phyloP scores from a whole-genome alignment of 2,329 filamentous ascomycete species.

The Cryphonectria carpinicola region DNA sequence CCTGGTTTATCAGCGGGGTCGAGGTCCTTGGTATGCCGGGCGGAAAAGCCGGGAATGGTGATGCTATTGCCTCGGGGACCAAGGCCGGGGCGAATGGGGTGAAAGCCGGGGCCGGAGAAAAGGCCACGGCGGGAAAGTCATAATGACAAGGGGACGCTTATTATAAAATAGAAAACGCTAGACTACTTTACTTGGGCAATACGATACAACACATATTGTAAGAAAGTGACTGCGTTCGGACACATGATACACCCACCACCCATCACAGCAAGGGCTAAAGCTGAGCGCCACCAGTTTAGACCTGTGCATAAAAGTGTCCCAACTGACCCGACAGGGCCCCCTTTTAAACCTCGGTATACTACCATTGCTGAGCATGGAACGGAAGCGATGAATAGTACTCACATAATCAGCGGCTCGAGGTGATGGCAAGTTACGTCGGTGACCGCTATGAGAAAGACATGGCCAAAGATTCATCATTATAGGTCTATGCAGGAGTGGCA shows the following conservation, averaged over 20 bases:
- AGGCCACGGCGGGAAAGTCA: slow-evolving; percentile 11
- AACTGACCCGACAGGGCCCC: not conserved
- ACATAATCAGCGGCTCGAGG: too few relatives aligned
- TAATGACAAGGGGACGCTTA: not conserved
- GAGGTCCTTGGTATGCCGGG: slow-evolving; percentile 43
- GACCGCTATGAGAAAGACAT: too few relatives aligned
- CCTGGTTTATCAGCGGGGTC: slow-evolving; percentile 79
- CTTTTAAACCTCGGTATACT: not conserved
- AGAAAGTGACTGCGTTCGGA: not conserved
- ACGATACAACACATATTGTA: not conserved
- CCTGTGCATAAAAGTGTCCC: not conserved
- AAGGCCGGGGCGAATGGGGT: slow-evolving; percentile 12
- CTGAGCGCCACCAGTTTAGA: not conserved
- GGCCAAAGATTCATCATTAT: too few relatives aligned
- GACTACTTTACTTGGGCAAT: not conserved
- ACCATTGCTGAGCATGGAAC: too few relatives aligned
- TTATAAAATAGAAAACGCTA: not conserved
- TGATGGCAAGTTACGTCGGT: too few relatives aligned
- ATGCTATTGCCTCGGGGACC: not conserved
- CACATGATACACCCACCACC: not conserved
- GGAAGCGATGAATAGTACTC: too few relatives aligned
- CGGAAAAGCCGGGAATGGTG: slow-evolving; percentile 7
- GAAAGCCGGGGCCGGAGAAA: not conserved
- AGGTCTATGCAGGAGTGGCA: too few relatives aligned
- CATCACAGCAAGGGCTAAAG: not conserved